Conservation (phyloP, 495 filamentous ascomycete genomes). For the Podospora fimiseda region DNA sequence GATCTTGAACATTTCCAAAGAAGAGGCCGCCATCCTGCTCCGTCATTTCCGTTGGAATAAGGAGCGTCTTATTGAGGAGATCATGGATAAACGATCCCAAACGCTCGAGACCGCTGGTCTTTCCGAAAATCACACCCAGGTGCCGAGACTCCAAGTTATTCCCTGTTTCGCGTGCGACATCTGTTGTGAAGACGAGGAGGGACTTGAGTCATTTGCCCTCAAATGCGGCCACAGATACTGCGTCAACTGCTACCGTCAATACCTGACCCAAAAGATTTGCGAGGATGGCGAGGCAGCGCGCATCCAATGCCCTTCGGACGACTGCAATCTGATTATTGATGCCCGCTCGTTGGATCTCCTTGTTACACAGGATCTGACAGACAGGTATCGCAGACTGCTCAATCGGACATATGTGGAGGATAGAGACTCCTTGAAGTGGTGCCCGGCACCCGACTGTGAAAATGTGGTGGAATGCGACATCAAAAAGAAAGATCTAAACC, state of each 20-base stretch:
- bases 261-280: conserved; percentile 83
- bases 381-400: conserved; percentile 77
- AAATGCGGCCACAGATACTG: conserved; percentile 96
- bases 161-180: conserved; percentile 86
- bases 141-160: conserved; percentile 61
- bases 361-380: conserved; percentile 64
- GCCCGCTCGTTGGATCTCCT: conserved; percentile 79
- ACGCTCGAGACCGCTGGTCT: conserved; percentile 84
- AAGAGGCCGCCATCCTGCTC: conserved; percentile 81
- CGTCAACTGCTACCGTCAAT: conserved; percentile 85
- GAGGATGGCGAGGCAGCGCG: conserved; percentile 91
- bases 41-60: conserved; percentile 92
- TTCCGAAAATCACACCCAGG: conserved; percentile 54
- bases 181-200: conserved; percentile 82
- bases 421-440: conserved; percentile 92
- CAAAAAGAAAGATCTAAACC: conserved; percentile 74
- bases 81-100: conserved; percentile 76
- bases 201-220: conserved; percentile 86
- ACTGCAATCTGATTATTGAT: conserved; percentile 86
- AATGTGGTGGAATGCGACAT: conserved; percentile 86
- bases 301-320: conserved; percentile 86
- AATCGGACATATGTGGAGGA: conserved; percentile 96
- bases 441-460: conserved; percentile 89
- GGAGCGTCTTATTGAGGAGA: conserved; percentile 85
- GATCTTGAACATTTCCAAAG: conserved; percentile 79